Base-by-base conservation (phyloP, 495 filamentous ascomycete genomes). In the Cetradonia linearis region DNA sequence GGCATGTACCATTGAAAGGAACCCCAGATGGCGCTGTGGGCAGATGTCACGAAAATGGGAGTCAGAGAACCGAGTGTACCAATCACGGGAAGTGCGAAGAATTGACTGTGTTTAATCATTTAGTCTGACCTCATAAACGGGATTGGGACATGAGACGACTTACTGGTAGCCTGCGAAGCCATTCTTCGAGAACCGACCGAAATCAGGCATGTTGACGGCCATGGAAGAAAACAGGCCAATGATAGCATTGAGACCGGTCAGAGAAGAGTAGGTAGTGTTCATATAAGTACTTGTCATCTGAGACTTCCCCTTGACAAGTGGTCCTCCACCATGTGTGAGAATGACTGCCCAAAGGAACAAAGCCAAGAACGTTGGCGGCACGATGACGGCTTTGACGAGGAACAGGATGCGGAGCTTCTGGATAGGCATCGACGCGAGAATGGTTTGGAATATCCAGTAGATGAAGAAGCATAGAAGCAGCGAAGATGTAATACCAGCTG, bases 321-420 rank as follows among this genome's bases (percentile, higher is more conserved):
- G 69, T 3, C 71, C 72, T 42, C 71, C 73, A 5, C 73, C 73
- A 44, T 75, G 65, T 11, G 79, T 79, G 49, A 72, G 66, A 36
- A 72, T 70, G 37, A 79, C 73, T 23, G 72, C 74, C 79, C 79
- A 82, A 25, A 74, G 71, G 65, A 84, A 76, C 14, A 77, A 78
- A 4, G 78, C 78, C 27, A 81, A 70, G 46, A 76, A 77, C 0
- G 77, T 76, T 28, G 77, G 67, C 3, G 79, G 80, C 18, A 79
- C 79, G 18, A 76, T 75, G 46, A 78, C 68, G 5, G 73, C 68
- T 70, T 86, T 86, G n/a, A 77, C 70, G 64, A 81, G 70, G 65
- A 86, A 84, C 40, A 86, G 67, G 37, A 76, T 83, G 18, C 80
- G 74, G 31, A 86, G 70, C 57, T 76, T 77, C 40, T 76, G 79